A percentile compares a stretch with the other conserved stretches of the same genome.
These are phyloP conservation scores for Stephania yunnanensis DNA, from an alignment of 164 flowering plant genomes.

Conservation along the genomic window DNA sequence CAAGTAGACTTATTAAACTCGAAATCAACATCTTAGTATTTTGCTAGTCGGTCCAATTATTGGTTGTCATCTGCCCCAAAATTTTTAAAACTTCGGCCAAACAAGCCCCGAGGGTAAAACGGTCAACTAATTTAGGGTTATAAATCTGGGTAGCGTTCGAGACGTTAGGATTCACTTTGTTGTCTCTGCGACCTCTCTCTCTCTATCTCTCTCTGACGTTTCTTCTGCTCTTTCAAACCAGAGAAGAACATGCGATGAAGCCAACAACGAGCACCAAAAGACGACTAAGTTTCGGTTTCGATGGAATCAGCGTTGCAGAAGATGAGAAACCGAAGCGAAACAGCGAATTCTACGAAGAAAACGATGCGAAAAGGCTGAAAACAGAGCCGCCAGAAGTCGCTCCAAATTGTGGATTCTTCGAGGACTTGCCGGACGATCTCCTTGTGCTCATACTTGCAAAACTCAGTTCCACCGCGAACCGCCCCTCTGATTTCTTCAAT, in stretches of 20 bases:
- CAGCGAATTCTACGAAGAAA: not conserved
- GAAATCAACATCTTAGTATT: too few relatives aligned
- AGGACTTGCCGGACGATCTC: conserved; percentile 64
- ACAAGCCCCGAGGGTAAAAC: not conserved
- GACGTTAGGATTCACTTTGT: not conserved
- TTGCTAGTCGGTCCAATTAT: too few relatives aligned
- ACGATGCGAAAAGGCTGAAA: not conserved
- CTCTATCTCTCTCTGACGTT: not conserved
- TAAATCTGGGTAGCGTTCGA: not conserved
- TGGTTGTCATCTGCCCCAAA: too few relatives aligned
- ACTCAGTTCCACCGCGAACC: conserved; percentile 45
- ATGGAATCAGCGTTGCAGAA: not conserved
- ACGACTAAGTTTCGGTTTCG: not conserved
- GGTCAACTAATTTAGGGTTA: not conserved
- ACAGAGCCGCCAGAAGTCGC: not conserved
- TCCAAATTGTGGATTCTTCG: conserved; percentile 40
- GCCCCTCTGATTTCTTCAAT: conserved; percentile 49
- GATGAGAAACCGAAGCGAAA: not conserved
- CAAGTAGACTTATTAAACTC: too few relatives aligned
- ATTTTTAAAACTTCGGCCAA: too few relatives aligned
- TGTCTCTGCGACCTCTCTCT: not conserved
- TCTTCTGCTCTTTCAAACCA: not conserved
- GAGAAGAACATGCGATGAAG: not conserved
- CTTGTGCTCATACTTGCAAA: conserved; percentile 48
- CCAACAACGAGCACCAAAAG: not conserved